A percentile compares a stretch with the other conserved stretches of the same genome.
These are phyloP conservation scores for Cornus suecica DNA, from an alignment of 148 eudicot genomes.

Conservation along the genomic window DNA sequence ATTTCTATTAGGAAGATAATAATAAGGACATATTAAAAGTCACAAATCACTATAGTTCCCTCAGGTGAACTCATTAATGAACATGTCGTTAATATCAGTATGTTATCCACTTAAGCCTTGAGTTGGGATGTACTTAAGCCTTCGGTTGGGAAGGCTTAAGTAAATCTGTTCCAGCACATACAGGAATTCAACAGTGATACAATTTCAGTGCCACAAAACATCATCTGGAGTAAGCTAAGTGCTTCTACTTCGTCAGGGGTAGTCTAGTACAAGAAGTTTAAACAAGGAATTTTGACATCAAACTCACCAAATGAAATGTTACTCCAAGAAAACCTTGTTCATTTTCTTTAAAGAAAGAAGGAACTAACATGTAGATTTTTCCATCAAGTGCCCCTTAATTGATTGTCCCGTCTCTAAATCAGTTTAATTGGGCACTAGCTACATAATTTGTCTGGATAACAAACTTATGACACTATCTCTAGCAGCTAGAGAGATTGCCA, in stretches of 20 bases:
- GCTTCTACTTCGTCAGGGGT: background rate
- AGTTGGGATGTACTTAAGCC: background rate
- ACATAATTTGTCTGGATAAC: background rate
- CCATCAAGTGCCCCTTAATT: no score
- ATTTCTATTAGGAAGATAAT: no score
- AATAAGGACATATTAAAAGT: no score
- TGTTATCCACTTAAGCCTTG: no score
- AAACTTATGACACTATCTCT: background rate
- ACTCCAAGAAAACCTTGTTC: no score
- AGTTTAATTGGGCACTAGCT: background rate
- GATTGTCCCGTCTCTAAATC: background rate
- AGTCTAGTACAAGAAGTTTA: background rate
- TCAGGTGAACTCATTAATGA: no score
- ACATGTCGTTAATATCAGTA: no score
- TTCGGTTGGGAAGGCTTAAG: background rate
- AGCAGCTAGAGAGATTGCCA: background rate
- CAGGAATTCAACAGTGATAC: background rate
- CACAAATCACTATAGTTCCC: no score
- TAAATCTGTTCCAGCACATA: background rate
- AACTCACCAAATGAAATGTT: no score
- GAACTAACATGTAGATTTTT: no score
- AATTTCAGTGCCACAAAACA: background rate
- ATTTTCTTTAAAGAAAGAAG: no score
- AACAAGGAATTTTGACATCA: no score
- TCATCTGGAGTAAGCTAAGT: background rate